These are phyloP conservation scores for Suhomyces ambrosiae DNA, from an alignment of 1,139 yeast genomes.

Conservation along the genomic window DNA sequence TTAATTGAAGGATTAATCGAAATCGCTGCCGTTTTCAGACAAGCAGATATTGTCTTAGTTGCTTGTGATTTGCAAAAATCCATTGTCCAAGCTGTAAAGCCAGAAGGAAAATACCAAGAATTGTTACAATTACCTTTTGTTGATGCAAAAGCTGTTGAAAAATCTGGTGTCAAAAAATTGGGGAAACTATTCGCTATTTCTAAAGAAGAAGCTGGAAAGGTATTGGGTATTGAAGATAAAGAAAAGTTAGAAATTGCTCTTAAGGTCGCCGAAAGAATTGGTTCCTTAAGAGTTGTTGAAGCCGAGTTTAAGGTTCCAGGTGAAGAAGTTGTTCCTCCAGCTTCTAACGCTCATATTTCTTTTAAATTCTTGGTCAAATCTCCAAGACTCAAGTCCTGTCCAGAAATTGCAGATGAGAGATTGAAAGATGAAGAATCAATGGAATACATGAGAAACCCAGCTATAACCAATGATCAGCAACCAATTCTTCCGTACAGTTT, in stretches of 20 bases:
- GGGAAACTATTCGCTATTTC: slow-evolving; percentile 67
- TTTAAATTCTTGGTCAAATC: slow-evolving; percentile 77
- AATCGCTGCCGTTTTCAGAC: slow-evolving; percentile 78
- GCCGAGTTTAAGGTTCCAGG: slow-evolving; percentile 89
- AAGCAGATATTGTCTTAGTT: slow-evolving; percentile 60
- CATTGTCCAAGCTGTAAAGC: slow-evolving; percentile 76
- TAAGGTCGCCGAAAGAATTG: slow-evolving; percentile 65
- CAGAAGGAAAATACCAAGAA: slow-evolving; percentile 58
- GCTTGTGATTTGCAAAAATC: slow-evolving; percentile 72
- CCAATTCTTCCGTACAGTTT: slow-evolving; percentile 65
- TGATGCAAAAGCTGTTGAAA: slow-evolving; percentile 44
- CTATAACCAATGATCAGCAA: slow-evolving; percentile 61
- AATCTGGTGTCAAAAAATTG: slow-evolving; percentile 53
- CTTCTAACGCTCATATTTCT: slow-evolving; percentile 71
- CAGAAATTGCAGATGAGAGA: slow-evolving; percentile 45
- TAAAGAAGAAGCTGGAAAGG: slow-evolving; percentile 55
- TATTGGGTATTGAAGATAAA: slow-evolving; percentile 57
- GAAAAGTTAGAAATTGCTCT: slow-evolving; percentile 51
- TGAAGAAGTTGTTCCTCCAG: slow-evolving; percentile 74
- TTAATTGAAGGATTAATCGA: slow-evolving; percentile 76
- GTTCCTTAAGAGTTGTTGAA: slow-evolving; percentile 66
- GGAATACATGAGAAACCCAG: slow-evolving; percentile 73
- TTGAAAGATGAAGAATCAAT: slow-evolving; percentile 53
- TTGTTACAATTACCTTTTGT: slow-evolving; percentile 82
- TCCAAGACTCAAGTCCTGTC: slow-evolving; percentile 61